Evolutionary conservation across 2,329 filamentous ascomycete species (phyloP), one percentile per base, ranked within the genome.

Genomic region (Knufia petricola): DNA sequence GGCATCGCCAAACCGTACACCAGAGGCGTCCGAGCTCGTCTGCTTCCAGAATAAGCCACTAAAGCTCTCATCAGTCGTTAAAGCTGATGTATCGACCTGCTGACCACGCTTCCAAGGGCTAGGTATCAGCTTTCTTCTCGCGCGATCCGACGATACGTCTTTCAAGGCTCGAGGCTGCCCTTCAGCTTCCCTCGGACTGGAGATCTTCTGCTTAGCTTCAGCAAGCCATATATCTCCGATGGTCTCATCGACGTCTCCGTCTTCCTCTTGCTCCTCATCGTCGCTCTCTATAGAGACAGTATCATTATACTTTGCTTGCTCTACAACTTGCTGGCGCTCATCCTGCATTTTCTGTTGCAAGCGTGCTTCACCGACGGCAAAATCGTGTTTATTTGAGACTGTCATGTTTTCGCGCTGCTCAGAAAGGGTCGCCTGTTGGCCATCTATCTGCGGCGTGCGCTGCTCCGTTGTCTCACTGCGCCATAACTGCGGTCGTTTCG

Each of bases 201-300:
- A 60, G 42, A 68, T 63, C 34, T 67, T 66, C 54, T 70, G 66
- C 54, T 67, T 64, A 12, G 60, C 60, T 50, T 62, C 56, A 20
- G 52, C 54, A 52, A 72, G 69, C 70, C 70, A 73, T 23, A 73
- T 72, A 46, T 73, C 70, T 44, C 65, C 66, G 49, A 65, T 66
- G 12, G 62, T 68, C 32, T 66, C 66, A 13, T 39, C 24, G 3
- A 12, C 36, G 24, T 13, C 38, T 7, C 4, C 24, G 3, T 34
- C 39, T 8, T 50, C 42, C 9, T 54, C 52, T 2, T 55, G 48
- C 31, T 44, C 40, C 13, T 50, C 48, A 17, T 48, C 28, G 20
- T 44, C 26, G 13, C 39, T 47, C 19, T 56, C 60, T 52, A 74
- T 66, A 24, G 71, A 63, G 51, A 73, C 68, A 31, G 72, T 63